phyloP scores from a whole-genome alignment of 805 yeast genomes.

The Lachancea lanzarotensis region DNA sequence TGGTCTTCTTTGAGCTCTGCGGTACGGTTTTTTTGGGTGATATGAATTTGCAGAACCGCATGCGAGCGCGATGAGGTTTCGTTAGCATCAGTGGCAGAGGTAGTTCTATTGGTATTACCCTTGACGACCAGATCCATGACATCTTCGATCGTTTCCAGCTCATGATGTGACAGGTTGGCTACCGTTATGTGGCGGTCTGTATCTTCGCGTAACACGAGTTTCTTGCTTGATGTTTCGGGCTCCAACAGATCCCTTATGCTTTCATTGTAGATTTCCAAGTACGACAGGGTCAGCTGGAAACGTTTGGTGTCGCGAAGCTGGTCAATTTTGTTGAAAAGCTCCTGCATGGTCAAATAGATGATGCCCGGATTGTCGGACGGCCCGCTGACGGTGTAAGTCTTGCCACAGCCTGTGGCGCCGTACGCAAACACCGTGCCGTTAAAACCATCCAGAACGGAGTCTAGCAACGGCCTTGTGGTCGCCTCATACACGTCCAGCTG shows the following conservation, averaged over 20 bases:
- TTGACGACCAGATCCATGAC: conserved; percentile 68
- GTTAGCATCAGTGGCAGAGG: conserved; percentile 87
- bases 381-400: conserved; percentile 86
- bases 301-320: conserved; percentile 45
- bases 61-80: conserved; percentile 88
- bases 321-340: conserved; percentile 59
- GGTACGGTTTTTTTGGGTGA: conserved; percentile 48
- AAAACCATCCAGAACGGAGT: conserved; percentile 72
- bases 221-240: conserved; percentile 44
- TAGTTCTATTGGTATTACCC: conserved; percentile 73
- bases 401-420: conserved; percentile 98
- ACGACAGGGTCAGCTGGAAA: conserved; percentile 60
- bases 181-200: conserved; percentile 55
- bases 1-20: conserved; percentile 62
- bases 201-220: conserved; percentile 65
- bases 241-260: conserved; percentile 71
- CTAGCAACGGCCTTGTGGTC: conserved; percentile 69
- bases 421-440: conserved; percentile 92
- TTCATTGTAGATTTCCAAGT: conserved; percentile 87
- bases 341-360: conserved; percentile 70
- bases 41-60: conserved; percentile 80
- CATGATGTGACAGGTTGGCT: conserved; percentile 58
- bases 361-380: conserved; percentile 69
- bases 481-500: conserved; percentile 62
- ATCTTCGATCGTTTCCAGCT: conserved; percentile 56